A percentile compares a stretch with the other conserved stretches of the same genome.
Conservation (phyloP, 768 basidiomycete genomes). For the Kwoniella sp. region DNA sequence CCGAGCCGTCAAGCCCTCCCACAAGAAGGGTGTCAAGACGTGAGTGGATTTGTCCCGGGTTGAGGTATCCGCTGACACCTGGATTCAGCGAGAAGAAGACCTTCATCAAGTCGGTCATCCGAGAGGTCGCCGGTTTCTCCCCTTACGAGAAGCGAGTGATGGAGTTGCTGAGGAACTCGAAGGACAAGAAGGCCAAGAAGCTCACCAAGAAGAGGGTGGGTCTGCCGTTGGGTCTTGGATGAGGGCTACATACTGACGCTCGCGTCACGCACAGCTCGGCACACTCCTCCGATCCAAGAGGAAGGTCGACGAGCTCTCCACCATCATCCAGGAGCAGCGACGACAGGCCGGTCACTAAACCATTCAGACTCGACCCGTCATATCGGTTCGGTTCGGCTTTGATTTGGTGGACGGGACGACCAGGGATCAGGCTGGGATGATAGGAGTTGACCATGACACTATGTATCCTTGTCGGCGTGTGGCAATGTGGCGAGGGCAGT, state of each 20-base stretch:
- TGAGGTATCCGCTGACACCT: neutral
- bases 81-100: constrained; percentile 66
- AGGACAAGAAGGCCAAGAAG: constrained; percentile 99
- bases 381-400: too few relatives aligned
- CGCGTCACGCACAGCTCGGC: constrained; percentile 73
- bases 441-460: too few relatives aligned
- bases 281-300: constrained; percentile 97
- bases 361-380: too few relatives aligned
- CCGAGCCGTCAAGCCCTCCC: constrained; percentile 69
- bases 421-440: too few relatives aligned
- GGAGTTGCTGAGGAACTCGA: constrained; percentile 97
- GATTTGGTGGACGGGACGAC: too few relatives aligned
- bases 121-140: constrained; percentile 96
- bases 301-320: constrained; percentile 93
- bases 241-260: too few relatives aligned
- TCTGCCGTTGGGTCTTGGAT: too few relatives aligned
- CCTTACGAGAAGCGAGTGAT: constrained; percentile 96
- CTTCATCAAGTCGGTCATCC: constrained; percentile 86
- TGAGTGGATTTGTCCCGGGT: constrained; percentile 19
- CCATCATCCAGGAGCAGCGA: constrained; percentile 63
- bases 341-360: constrained; percentile 51
- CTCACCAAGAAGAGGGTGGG: constrained; percentile 97
- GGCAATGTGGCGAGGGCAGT: too few relatives aligned
- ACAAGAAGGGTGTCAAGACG: constrained; percentile 87
- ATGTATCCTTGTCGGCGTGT: too few relatives aligned